Evolutionary conservation across 2,329 filamentous ascomycete species (phyloP).

Genomic region (Fusarium sp.): DNA sequence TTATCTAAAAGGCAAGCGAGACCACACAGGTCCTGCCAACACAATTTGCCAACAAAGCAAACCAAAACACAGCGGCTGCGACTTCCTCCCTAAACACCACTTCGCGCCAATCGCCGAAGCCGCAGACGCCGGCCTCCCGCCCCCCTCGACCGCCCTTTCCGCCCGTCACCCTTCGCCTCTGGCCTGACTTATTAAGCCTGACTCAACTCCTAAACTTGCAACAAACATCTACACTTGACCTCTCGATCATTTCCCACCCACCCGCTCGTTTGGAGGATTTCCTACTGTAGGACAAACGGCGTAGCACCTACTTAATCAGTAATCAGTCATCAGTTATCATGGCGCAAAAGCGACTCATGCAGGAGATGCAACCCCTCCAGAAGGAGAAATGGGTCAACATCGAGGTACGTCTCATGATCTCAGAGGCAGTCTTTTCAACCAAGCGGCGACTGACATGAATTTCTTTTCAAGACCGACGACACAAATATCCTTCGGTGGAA

Average conservation of each 20-base stretch:
- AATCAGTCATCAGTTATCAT: slow-evolving; percentile 49
- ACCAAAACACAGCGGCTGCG: slow-evolving; percentile 2
- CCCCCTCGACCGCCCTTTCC: slow-evolving; percentile 49
- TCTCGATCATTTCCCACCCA: slow-evolving; percentile 2
- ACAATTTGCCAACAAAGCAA: slow-evolving; percentile 26
- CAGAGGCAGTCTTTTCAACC: not conserved
- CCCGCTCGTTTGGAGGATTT: slow-evolving; percentile 22
- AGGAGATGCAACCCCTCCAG: slow-evolving; percentile 84
- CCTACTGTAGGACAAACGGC: slow-evolving; percentile 1
- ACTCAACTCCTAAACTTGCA: slow-evolving; percentile 26
- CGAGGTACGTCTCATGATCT: slow-evolving; percentile 70
- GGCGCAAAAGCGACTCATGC: slow-evolving; percentile 85
- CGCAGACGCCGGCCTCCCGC: slow-evolving; percentile 22
- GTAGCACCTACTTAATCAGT: not conserved
- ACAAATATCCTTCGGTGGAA: slow-evolving; percentile 91
- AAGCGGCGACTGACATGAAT: slow-evolving; percentile 22
- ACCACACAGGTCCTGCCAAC: slow-evolving; percentile 12
- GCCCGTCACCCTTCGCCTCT: slow-evolving; percentile 34
- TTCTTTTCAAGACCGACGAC: slow-evolving; percentile 73
- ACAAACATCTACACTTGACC: slow-evolving; percentile 16
- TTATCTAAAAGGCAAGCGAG: not conserved
- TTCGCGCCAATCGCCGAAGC: slow-evolving; percentile 23
- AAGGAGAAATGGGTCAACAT: slow-evolving; percentile 97
- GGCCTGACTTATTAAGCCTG: slow-evolving; percentile 47
- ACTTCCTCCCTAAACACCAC: slow-evolving; percentile 24